phyloP scores from a whole-genome alignment of 345 rosid species.

The Mangifera indica region DNA sequence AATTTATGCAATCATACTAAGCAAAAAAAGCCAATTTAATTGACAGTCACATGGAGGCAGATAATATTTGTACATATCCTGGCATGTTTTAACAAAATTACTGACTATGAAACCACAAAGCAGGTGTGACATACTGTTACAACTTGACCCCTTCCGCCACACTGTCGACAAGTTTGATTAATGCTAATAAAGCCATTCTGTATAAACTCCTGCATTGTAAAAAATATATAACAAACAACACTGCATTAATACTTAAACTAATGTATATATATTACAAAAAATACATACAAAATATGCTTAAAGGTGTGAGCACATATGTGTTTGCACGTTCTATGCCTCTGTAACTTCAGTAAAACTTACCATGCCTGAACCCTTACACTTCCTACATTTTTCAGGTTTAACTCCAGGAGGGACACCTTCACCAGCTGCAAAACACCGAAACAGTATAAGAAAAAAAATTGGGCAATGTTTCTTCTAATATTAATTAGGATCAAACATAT shows the following conservation, averaged over 20 bases:
- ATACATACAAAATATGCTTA: no score
- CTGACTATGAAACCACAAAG: background rate
- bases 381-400: conserved; percentile 78
- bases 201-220: conserved; percentile 7
- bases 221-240: conserved; percentile 9
- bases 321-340: background rate
- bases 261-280: background rate
- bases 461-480: background rate
- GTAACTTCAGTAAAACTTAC: conserved; percentile 40
- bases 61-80: background rate
- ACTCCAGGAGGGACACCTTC: conserved; percentile 98
- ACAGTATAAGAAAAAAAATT: background rate
- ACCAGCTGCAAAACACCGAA: conserved; percentile 58
- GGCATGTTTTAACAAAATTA: background rate
- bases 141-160: conserved; percentile 80
- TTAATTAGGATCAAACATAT: conserved; percentile 7
- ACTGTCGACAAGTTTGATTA: conserved; percentile 66
- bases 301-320: background rate
- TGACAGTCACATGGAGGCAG: background rate
- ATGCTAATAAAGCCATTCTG: conserved; percentile 60
- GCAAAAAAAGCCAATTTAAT: background rate
- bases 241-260: background rate
- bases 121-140: conserved; percentile 54
- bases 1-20: background rate
- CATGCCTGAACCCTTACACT: conserved; percentile 89